Evolutionary conservation across 805 yeast species (phyloP), one percentile per base, ranked within the genome.

Genomic region (Hemisphaericaspora nanyangensis): DNA sequence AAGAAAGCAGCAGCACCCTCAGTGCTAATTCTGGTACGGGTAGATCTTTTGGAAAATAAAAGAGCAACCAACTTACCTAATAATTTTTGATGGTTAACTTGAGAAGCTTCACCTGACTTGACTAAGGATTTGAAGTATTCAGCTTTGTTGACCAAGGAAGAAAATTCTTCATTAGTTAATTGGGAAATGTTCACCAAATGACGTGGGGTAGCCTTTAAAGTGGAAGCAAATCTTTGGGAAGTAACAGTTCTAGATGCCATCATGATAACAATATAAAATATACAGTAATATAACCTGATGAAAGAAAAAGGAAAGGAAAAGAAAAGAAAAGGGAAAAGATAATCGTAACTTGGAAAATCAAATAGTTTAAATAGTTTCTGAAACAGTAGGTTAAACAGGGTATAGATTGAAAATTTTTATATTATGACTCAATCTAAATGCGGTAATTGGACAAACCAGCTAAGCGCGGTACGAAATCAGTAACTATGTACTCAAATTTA

Each of bases 1-100:
- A 91, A 85, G 58, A 84, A 89, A 2, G 85, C 75, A 10, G 90
- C 85, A 12, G 99, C 99, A 36, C 95, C 97, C 60, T 93, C 99
- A 8, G 90, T 74, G 17, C 96, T 88, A 28, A 93, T 78, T 63
- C 99, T 80, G 17, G 99, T 93, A 63, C 99, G 77, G 17, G 99
- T 93, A 6, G 96, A 87, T 62, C 99, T 80, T 60, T 93, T 93
- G 41, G 88, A 76, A 63, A 93, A 93, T 32, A 93, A 60, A 54
- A 93, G 63, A 0, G 97, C 88, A 18, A 87, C 80, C 2, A 91
- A 76, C 60, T 82, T 86, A 2, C 97, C 98, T 29, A 77, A 63
- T 35, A 93, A 65, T 39, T 87, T 78, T 34, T 63, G 69, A 40
- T 69, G 71, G 44, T 69, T 59, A 13, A 56, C 52, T 29, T 47